Conservation (phyloP, 176 grass and related monocot species). For the Bromus sterilis region DNA sequence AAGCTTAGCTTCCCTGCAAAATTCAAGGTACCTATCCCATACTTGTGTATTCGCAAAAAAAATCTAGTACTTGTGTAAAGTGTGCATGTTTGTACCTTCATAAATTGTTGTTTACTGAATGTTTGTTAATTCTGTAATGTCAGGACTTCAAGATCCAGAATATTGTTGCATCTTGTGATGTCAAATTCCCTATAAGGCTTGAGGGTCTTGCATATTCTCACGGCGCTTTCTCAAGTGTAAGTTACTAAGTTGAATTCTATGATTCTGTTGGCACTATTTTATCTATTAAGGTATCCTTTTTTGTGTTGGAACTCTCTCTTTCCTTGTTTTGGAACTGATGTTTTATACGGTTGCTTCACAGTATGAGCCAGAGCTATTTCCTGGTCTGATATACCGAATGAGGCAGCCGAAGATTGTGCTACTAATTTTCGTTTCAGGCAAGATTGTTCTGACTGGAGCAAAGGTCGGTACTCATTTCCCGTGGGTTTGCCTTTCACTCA, state of each 20-base stretch:
- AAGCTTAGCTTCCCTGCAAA: constrained; percentile 72
- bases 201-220: constrained; percentile 72
- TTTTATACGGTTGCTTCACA: constrained; percentile 1
- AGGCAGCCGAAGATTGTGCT: constrained; percentile 95
- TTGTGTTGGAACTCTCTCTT: background rate
- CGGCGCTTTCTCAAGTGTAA: constrained; percentile 72
- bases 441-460: constrained; percentile 72
- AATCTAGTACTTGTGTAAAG: background rate
- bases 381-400: constrained; percentile 87
- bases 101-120: background rate
- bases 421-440: constrained; percentile 91
- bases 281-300: background rate
- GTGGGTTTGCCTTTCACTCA: background rate
- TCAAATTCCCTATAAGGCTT: constrained; percentile 68
- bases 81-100: background rate
- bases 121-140: background rate
- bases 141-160: constrained; percentile 78
- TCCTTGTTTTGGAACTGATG: background rate
- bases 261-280: background rate
- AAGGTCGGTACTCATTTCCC: constrained; percentile 30
- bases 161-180: constrained; percentile 71
- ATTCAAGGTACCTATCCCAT: constrained; percentile 48
- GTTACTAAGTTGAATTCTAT: constrained; percentile 30
- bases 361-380: constrained; percentile 82
- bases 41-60: too few species aligned